phyloP scores from a whole-genome alignment of 1,139 yeast species.

The Hyphopichia khmerensis region DNA sequence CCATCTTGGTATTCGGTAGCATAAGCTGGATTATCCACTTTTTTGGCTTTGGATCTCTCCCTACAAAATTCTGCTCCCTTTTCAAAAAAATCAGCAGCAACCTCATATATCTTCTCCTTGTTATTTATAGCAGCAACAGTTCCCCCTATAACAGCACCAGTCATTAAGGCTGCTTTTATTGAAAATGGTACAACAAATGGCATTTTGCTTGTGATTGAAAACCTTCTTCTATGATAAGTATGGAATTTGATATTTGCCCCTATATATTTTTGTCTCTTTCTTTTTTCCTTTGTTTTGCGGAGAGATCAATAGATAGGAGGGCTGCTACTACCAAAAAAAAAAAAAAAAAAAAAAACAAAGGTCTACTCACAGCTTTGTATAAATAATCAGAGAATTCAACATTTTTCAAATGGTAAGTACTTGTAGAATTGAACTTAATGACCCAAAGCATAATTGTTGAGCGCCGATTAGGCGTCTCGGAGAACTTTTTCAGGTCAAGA shows the following conservation, averaged over 20 bases:
- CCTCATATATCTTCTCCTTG: conserved; percentile 30
- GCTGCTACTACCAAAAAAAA: too few relatives aligned
- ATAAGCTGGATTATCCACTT: conserved; percentile 9
- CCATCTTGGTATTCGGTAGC: conserved; percentile 29
- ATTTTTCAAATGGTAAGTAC: too few relatives aligned
- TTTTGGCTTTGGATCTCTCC: conserved; percentile 4
- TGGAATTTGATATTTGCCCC: not conserved
- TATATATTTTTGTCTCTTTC: not conserved
- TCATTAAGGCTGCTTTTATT: conserved; percentile 36
- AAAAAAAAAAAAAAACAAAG: too few relatives aligned
- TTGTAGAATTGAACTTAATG: not conserved
- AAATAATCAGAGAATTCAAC: not conserved
- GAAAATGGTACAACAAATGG: conserved; percentile 34
- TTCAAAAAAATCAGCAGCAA: conserved; percentile 32
- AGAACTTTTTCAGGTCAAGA: conserved; percentile 36
- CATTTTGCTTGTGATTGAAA: conserved; percentile 3
- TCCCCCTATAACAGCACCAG: conserved; percentile 43
- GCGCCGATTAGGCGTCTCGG: conserved; percentile 33
- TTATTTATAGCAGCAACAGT: conserved; percentile 36
- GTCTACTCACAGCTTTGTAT: too few relatives aligned
- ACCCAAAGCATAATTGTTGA: not conserved
- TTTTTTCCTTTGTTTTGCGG: too few relatives aligned
- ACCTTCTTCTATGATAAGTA: too few relatives aligned
- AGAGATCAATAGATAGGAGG: too few relatives aligned
- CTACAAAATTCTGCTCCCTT: conserved; percentile 37